Evolutionary conservation across 2,329 filamentous ascomycete species (phyloP).

Genomic region (Epicoccum nigrum): DNA sequence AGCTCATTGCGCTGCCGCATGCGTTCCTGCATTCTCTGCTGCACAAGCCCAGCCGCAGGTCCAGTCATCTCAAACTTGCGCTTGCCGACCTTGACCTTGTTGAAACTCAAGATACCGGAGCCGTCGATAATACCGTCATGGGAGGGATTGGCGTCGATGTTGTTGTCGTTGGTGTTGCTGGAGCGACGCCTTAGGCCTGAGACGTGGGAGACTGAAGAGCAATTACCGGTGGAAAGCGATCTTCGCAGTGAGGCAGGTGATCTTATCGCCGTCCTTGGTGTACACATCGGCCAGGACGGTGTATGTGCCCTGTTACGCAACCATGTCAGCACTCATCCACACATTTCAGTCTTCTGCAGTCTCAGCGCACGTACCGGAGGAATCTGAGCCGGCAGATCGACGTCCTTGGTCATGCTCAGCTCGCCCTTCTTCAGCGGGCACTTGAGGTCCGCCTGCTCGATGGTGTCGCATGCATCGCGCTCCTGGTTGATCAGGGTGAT

Average conservation of each 20-base stretch:
- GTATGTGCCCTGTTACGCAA: conserved; percentile 75
- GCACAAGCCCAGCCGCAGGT: conserved; percentile 43
- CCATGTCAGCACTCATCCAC: conserved; percentile 1
- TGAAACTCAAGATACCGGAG: conserved; percentile 10
- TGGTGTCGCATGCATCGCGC: conserved; percentile 86
- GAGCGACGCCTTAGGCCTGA: conserved; percentile 11
- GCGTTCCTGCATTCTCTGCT: conserved; percentile 37
- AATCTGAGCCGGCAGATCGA: conserved; percentile 84
- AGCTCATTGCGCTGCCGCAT: conserved; percentile 39
- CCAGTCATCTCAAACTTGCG: conserved; percentile 43
- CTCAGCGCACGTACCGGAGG: conserved; percentile 72
- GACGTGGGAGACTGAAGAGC: conserved; percentile 10
- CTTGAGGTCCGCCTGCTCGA: conserved; percentile 83
- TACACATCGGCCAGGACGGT: conserved; percentile 85
- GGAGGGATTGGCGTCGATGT: not conserved
- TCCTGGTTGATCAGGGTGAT: conserved; percentile 84
- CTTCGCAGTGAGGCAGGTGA: conserved; percentile 84
- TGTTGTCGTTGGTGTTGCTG: conserved; percentile 4
- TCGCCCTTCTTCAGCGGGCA: conserved; percentile 86
- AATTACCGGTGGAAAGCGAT: conserved; percentile 64
- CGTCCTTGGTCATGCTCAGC: conserved; percentile 75
- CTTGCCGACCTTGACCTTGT: conserved; percentile 35
- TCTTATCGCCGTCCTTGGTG: conserved; percentile 71
- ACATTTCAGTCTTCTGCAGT: not conserved
- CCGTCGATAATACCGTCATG: not conserved